Evolutionary conservation across 2,329 filamentous ascomycete genomes (phyloP).

Genomic region (Cryphonectria carpinicola): DNA sequence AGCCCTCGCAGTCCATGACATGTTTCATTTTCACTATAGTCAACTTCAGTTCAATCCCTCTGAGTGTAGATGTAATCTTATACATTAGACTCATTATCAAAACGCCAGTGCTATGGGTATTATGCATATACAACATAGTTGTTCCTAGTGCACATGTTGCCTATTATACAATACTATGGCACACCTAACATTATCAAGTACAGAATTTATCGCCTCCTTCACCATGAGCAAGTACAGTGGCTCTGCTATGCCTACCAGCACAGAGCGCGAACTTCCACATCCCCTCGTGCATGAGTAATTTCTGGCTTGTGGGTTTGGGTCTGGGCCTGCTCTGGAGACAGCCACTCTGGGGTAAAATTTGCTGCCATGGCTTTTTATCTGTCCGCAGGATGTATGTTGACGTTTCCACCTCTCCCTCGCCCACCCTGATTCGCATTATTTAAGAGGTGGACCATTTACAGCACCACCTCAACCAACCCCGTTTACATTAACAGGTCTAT

Average conservation of each 20-base stretch:
- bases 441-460: too few species aligned
- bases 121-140: background rate
- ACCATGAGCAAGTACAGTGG: too few species aligned
- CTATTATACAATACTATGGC: background rate
- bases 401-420: background rate
- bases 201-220: too few species aligned
- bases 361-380: background rate
- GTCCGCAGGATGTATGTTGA: background rate
- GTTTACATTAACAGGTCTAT: background rate
- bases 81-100: background rate
- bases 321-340: too few species aligned
- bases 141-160: background rate
- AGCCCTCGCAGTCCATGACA: background rate
- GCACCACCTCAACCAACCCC: too few species aligned
- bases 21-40: background rate
- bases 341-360: too few species aligned
- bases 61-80: background rate
- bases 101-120: background rate
- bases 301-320: too few species aligned
- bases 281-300: too few species aligned
- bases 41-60: background rate
- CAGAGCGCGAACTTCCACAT: too few species aligned
- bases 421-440: too few species aligned
- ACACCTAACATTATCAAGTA: too few species aligned
- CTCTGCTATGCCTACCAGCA: too few species aligned